Evolutionary conservation across 176 grass and related monocot genomes (phyloP), one percentile per base, ranked within the genome.

Genomic region (Musa beccarii): DNA sequence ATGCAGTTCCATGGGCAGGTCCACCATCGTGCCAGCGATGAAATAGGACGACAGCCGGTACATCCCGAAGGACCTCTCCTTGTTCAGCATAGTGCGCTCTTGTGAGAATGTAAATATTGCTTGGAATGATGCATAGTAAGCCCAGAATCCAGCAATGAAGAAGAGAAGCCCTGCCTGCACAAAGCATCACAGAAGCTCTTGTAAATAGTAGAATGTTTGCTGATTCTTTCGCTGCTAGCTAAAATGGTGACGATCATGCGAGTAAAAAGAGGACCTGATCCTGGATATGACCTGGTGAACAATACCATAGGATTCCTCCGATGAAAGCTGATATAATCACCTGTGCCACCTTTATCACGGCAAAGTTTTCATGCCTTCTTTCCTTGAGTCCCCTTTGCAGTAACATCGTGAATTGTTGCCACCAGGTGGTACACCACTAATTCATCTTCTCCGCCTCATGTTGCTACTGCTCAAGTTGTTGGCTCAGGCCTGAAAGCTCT

Each of bases 11-110:
- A 83, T 87, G 6, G 85, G 85, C 51, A 87, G 85, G 26, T 87
- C 85, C 0, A 43, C 85, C 16, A 71, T 24, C 0, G 50, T 69
- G 14, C 76, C n/a, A 55, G 80, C 71, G 53, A 79, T 8, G 20
- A 83, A 83, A 25, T 87, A 87, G 24, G 85, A 75, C 25, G 85
- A 87, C 1, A 87, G 63, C 13, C 70, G 61, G 71, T 83, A 87
- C 76, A 83, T 76, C 11, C 85, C 63, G 1, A 80, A 87, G 3
- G 80, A 53, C 8, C 79, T 69, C 71, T 87, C 85, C 49, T 87
- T 83, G 9, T 11, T 75, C 53, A 87, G 25, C 64, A 87, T 83
- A 16, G 70, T 54, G 9, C 79, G 80, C 76, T 22, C 22, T 22
- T 22, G 0, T 22, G 22, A 0, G 22, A 22, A 22, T 22, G 22